Base-by-base conservation (phyloP, 2,329 filamentous ascomycete genomes). In the Colletotrichum abscissum region DNA sequence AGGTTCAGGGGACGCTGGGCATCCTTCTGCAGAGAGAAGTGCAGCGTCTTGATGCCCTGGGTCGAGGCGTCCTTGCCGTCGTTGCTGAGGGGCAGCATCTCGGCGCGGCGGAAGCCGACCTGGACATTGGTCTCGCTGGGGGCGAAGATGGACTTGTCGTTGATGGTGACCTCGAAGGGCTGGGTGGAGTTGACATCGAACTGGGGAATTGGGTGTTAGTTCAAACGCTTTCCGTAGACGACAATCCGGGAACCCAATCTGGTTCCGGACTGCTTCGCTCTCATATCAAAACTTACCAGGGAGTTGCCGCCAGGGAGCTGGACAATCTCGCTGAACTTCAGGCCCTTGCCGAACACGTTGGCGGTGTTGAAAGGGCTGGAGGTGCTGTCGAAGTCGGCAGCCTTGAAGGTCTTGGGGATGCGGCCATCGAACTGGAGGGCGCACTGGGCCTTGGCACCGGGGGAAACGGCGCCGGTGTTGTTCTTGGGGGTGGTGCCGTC, bases 71-170 rank as follows among this genome's bases (percentile, higher is more conserved):
- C 89, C 56, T 86, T 85, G 66, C 88, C 83, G 22, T 80, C 82
- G 82, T 88, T 86, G 82, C 86, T 82, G 76, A 84, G 80, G 12
- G 87, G 84, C 67, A 90, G 85, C 65, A 91, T 84, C 73, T 91
- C 90, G 1, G 88, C 88, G 74, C 90, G 88, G 54, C 90, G 86
- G 83, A 92, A 92, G 24, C 90, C 90, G 2, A 81, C 81, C 80
- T 92, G 90, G 62, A 85, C 79, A 76, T 87, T 86, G 76, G 84
- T 78, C 22, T 81, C 76, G 75, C 82, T 84, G 38, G 85, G 85
- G n/a, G 83, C 82, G 80, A 92, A 92, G 80, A 92, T 91, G 76
- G 88, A 90, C 72, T 85, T 77, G 79, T 92, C 90, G 71, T 79
- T 86, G 78, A 91, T 87, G 54, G 88, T 90, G 11, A 90, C 86